These are phyloP conservation scores for Grosmannia clavigera DNA, from an alignment of 2,329 filamentous ascomycete species.

Conservation along the genomic window DNA sequence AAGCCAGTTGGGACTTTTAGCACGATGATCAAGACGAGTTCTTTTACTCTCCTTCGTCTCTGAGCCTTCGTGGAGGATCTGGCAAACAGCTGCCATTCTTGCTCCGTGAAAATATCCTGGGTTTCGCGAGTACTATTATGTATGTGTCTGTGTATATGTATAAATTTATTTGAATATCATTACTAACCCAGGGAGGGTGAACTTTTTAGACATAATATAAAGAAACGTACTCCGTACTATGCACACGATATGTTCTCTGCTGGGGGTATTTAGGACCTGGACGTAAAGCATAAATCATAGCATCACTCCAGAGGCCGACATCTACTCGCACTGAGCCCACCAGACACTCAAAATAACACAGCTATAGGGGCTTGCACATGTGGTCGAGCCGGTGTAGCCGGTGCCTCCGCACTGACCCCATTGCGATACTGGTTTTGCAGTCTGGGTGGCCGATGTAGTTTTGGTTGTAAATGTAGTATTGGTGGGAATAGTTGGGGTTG, in stretches of 20 bases:
- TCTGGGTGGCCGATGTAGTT: slow-evolving; percentile 10
- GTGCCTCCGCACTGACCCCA: slow-evolving; percentile 25
- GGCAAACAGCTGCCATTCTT: background rate
- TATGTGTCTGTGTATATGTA: background rate
- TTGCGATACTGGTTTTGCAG: slow-evolving; percentile 12
- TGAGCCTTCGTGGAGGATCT: no score
- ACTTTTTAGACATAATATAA: background rate
- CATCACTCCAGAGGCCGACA: background rate
- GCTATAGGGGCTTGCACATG: slow-evolving; percentile 19
- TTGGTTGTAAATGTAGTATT: slow-evolving; percentile 10
- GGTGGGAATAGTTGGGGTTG: background rate
- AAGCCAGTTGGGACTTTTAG: no score
- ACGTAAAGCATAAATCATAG: background rate
- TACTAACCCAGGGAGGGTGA: background rate
- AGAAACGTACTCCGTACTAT: background rate
- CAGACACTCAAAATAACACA: slow-evolving; percentile 18
- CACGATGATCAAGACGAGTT: no score
- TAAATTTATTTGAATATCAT: background rate
- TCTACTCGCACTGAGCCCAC: slow-evolving; percentile 22
- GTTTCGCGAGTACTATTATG: background rate
- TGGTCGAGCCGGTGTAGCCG: slow-evolving; percentile 21
- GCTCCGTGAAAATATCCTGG: no score
- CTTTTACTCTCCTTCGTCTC: no score
- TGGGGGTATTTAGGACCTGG: no score
- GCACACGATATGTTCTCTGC: no score